A percentile compares a stretch with the other conserved stretches of the same genome.
Conservation (phyloP, 2,329 filamentous ascomycete genomes). For the Microsporum ferrugineum region DNA sequence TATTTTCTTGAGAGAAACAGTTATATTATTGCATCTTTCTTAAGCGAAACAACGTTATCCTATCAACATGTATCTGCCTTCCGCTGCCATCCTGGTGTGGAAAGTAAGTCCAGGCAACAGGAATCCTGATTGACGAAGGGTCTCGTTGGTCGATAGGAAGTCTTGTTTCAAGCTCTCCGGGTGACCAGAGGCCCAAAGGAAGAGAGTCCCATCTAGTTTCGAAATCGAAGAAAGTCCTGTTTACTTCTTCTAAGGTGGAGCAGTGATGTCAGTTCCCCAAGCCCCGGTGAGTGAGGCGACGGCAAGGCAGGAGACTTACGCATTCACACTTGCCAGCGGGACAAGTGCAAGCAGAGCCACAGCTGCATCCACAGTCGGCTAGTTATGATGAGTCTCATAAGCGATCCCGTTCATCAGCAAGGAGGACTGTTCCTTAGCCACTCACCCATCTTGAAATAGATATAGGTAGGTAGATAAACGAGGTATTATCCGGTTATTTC, state of each 20-base stretch:
- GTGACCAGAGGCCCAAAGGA: not conserved
- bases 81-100: not conserved
- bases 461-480: not conserved
- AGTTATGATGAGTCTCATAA: not conserved
- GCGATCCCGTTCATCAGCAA: not conserved
- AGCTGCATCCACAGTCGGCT: constrained; percentile 31
- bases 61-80: not conserved
- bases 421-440: not conserved
- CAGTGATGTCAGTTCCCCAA: too few relatives aligned
- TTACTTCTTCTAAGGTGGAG: not conserved
- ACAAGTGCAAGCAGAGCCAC: constrained; percentile 33
- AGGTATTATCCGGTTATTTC: not conserved
- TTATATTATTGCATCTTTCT: not conserved
- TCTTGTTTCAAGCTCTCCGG: not conserved
- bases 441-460: not conserved
- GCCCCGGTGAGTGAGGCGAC: not conserved
- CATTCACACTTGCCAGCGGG: constrained; percentile 32
- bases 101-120: not conserved
- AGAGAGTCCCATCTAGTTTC: not conserved
- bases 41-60: not conserved
- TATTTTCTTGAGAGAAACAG: not conserved
- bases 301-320: constrained; percentile 20
- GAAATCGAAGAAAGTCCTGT: not conserved
- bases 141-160: not conserved
- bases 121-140: not conserved